Evolutionary conservation across 495 filamentous ascomycete species (phyloP).

Genomic region (Penicillium canariense): DNA sequence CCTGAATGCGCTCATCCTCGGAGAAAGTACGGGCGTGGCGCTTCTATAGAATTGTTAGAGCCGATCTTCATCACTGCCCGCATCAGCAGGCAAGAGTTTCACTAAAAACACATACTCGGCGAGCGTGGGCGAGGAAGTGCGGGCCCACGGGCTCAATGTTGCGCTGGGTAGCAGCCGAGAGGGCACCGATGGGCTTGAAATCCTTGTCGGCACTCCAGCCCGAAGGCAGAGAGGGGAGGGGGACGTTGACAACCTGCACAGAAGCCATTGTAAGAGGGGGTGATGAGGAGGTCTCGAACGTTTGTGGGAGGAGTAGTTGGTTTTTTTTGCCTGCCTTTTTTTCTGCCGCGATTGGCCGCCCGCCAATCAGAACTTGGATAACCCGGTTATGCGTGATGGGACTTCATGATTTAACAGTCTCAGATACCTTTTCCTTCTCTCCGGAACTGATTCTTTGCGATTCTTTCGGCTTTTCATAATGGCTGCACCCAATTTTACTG

Average conservation of each 20-base stretch:
- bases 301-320: constrained; percentile 15
- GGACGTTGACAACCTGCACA: constrained; percentile 46
- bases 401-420: background rate
- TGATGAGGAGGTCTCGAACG: constrained; percentile 18
- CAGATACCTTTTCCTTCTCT: background rate
- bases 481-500: constrained; percentile 47
- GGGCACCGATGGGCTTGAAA: constrained; percentile 73
- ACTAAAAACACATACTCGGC: constrained; percentile 59
- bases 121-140: constrained; percentile 95
- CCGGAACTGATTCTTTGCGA: background rate
- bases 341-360: constrained; percentile 35
- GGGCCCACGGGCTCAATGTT: constrained; percentile 94
- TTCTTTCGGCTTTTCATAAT: constrained; percentile 4
- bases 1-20: constrained; percentile 96
- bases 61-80: background rate
- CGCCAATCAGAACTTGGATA: constrained; percentile 32
- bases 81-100: background rate
- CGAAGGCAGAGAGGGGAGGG: constrained; percentile 73
- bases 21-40: constrained; percentile 97
- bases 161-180: constrained; percentile 70
- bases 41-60: constrained; percentile 50
- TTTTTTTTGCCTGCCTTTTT: constrained; percentile 32
- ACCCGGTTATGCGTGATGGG: constrained; percentile 23
- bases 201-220: constrained; percentile 88
- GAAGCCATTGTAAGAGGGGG: constrained; percentile 43